Evolutionary conservation across 805 yeast species (phyloP).

Genomic region (Hanseniaspora taiwanica): DNA sequence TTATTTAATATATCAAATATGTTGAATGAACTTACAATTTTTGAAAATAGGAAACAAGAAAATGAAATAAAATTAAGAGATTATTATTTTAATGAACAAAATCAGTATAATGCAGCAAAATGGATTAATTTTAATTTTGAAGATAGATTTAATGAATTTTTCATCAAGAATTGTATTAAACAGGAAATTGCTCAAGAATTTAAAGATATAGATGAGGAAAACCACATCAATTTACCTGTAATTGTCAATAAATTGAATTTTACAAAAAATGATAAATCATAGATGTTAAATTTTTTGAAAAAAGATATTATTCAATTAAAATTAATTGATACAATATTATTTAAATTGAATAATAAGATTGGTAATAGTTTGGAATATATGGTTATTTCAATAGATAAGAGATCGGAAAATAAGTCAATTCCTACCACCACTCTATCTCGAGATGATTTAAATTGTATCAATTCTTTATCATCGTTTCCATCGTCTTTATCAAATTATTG

Average conservation of each 20-base stretch:
- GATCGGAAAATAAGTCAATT: constrained; percentile 16
- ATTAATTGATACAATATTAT: constrained; percentile 23
- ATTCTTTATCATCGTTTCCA: too few relatives aligned
- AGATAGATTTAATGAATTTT: constrained; percentile 27
- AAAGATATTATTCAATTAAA: too few relatives aligned
- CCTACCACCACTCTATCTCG: too few relatives aligned
- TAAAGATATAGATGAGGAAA: not conserved
- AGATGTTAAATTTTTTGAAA: too few relatives aligned
- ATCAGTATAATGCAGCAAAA: constrained; percentile 3
- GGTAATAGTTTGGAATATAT: constrained; percentile 31
- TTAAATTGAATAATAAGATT: constrained; percentile 24
- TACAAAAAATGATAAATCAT: too few relatives aligned
- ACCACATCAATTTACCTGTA: not conserved
- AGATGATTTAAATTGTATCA: too few relatives aligned
- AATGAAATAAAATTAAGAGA: constrained; percentile 8
- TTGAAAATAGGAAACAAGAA: constrained; percentile 20
- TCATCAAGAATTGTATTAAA: constrained; percentile 20
- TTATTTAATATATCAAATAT: constrained; percentile 18
- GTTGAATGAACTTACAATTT: too few relatives aligned
- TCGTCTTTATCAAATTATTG: too few relatives aligned
- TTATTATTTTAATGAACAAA: constrained; percentile 13
- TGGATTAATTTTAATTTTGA: constrained; percentile 18
- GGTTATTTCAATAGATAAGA: constrained; percentile 23
- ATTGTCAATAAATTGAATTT: not conserved
- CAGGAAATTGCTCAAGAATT: not conserved